phyloP scores from a whole-genome alignment of 2,329 filamentous ascomycete genomes.

The Ophiocordyceps camponoti-floridani region DNA sequence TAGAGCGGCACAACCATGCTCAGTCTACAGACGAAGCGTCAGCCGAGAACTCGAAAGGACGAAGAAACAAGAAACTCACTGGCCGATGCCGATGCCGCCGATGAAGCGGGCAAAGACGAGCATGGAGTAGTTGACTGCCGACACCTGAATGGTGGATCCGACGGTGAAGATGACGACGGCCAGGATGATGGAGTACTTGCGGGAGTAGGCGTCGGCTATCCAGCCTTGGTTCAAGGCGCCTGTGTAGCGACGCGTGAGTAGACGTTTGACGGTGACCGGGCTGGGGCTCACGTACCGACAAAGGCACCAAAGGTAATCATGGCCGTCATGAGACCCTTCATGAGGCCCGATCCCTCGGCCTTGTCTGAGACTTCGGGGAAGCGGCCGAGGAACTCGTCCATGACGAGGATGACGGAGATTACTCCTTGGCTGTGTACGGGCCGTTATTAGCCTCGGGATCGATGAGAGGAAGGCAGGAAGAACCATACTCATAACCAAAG shows the following conservation, averaged over 20 bases:
- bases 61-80: slow-evolving; percentile 4
- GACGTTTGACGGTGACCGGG: no score
- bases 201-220: slow-evolving; percentile 13
- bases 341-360: slow-evolving; percentile 18
- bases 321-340: slow-evolving; percentile 27
- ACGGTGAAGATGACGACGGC: slow-evolving; percentile 18
- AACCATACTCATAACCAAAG: slow-evolving; percentile 14
- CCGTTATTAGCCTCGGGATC: background rate
- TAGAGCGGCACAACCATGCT: slow-evolving; percentile 20
- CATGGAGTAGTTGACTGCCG: slow-evolving; percentile 20
- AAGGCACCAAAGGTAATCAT: slow-evolving; percentile 28
- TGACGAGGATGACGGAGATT: slow-evolving; percentile 18
- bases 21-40: slow-evolving; percentile 3
- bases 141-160: slow-evolving; percentile 24
- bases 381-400: slow-evolving; percentile 14
- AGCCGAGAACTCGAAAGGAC: background rate
- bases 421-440: slow-evolving; percentile 16
- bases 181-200: slow-evolving; percentile 15
- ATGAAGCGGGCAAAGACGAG: slow-evolving; percentile 22
- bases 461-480: background rate
- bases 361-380: slow-evolving; percentile 14
- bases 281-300: slow-evolving; percentile 10
- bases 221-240: slow-evolving; percentile 25
- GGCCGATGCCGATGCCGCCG: slow-evolving; percentile 24
- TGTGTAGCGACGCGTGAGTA: background rate